phyloP scores from a whole-genome alignment of 2,329 filamentous ascomycete species.

The Cordyceps javanica region DNA sequence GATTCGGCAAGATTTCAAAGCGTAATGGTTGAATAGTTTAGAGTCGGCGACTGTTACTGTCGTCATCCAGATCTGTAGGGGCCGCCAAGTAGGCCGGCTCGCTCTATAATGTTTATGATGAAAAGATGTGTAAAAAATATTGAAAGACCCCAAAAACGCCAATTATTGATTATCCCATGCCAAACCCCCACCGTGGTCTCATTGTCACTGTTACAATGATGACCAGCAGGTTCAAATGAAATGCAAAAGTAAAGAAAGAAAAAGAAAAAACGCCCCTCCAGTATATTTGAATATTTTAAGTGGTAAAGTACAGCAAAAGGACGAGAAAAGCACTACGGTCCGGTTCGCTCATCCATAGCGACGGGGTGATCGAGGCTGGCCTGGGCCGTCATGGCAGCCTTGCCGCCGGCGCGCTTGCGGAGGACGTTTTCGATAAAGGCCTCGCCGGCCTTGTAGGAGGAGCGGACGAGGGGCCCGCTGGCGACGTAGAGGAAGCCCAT shows the following conservation, averaged over 20 bases:
- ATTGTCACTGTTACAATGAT: not conserved
- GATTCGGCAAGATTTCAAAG: too few species aligned
- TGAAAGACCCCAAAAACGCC: too few species aligned
- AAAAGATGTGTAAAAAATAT: too few species aligned
- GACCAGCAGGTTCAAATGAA: not conserved
- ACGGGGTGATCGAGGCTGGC: slow-evolving; percentile 33
- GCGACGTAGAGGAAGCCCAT: slow-evolving; percentile 97
- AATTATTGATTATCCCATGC: too few species aligned
- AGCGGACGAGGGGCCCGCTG: slow-evolving; percentile 84
- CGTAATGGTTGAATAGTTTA: too few species aligned
- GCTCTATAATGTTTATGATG: too few species aligned
- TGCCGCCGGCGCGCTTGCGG: slow-evolving; percentile 63
- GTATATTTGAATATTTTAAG: slow-evolving; percentile 1
- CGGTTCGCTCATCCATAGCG: slow-evolving; percentile 27
- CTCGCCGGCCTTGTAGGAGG: slow-evolving; percentile 96
- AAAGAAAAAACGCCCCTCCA: not conserved
- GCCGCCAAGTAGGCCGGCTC: too few species aligned
- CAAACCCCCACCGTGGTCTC: too few species aligned
- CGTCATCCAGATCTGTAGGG: too few species aligned
- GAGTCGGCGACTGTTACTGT: too few species aligned
- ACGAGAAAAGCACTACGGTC: not conserved
- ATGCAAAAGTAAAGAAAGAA: too few species aligned
- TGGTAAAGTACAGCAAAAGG: not conserved
- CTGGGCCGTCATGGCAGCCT: slow-evolving; percentile 25
- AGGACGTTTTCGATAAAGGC: slow-evolving; percentile 98